A percentile compares a stretch with the other conserved stretches of the same genome.
phyloP scores from a whole-genome alignment of 352 stramenopile species.

The Elongisporangium senticosum region DNA sequence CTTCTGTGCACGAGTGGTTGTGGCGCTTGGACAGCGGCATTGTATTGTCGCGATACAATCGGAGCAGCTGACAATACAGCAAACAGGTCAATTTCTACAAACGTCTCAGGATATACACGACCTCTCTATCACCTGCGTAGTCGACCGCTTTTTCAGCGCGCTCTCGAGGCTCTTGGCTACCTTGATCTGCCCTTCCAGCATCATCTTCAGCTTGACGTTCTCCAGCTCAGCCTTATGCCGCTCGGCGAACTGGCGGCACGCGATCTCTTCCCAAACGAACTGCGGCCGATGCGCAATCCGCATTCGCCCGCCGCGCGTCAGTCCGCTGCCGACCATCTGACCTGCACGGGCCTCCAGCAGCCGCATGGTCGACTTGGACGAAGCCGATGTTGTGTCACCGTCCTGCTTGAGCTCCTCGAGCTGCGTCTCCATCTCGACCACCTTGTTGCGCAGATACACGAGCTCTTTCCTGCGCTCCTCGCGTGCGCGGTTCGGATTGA shows the following conservation, averaged over 20 bases:
- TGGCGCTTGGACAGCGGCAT: conserved; percentile 22
- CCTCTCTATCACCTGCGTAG: conserved; percentile 14
- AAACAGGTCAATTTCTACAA: not conserved
- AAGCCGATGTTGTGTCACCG: not conserved
- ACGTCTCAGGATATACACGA: not conserved
- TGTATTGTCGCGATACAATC: conserved; percentile 8
- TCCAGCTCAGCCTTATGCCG: conserved; percentile 31
- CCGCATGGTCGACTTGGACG: not conserved
- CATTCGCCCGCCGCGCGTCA: not conserved
- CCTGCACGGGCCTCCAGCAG: not conserved
- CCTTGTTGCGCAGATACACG: conserved; percentile 17
- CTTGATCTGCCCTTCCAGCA: conserved; percentile 33
- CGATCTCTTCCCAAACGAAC: conserved; percentile 29
- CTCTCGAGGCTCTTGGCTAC: conserved; percentile 26
- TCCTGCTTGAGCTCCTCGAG: not conserved
- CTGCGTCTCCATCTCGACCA: conserved; percentile 5
- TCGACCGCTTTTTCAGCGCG: conserved; percentile 24
- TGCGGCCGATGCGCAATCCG: not conserved
- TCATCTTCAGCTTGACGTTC: conserved; percentile 37
- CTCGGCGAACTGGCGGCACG: conserved; percentile 27
- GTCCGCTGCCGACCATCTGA: not conserved
- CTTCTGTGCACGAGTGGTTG: conserved; percentile 17
- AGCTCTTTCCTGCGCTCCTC: conserved; percentile 31
- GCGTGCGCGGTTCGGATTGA: conserved; percentile 27
- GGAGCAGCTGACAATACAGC: not conserved